Evolutionary conservation across 352 stramenopile species (phyloP).

Genomic region (Hyphochytrium catenoides): DNA sequence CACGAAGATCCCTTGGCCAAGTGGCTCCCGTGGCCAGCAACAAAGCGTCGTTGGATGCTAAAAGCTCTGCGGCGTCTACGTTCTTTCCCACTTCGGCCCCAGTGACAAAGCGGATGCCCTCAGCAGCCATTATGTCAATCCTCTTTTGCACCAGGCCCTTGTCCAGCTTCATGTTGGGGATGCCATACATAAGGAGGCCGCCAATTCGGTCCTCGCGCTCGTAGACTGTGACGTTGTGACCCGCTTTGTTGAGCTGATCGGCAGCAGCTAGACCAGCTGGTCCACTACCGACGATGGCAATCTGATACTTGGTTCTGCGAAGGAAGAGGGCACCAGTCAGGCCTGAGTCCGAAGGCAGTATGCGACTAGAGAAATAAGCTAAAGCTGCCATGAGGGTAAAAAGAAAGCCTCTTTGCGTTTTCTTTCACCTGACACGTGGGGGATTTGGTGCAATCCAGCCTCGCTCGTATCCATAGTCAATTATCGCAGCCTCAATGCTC

Average conservation of each 20-base stretch:
- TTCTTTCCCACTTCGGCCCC: constrained; percentile 76
- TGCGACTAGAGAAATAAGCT: too few species aligned
- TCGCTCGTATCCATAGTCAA: constrained; percentile 85
- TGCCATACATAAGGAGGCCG: constrained; percentile 92
- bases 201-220: constrained; percentile 86
- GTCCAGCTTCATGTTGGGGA: constrained; percentile 97
- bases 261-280: constrained; percentile 71
- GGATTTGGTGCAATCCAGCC: constrained; percentile 82
- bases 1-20: constrained; percentile 74
- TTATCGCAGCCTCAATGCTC: constrained; percentile 95
- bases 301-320: constrained; percentile 83
- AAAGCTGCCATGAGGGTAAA: too few species aligned
- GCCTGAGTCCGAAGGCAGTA: too few species aligned
- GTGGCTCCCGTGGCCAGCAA: constrained; percentile 83
- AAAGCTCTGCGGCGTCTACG: constrained; percentile 53
- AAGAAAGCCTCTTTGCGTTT: too few species aligned
- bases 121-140: constrained; percentile 75
- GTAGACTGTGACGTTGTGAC: constrained; percentile 88
- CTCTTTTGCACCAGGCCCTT: constrained; percentile 87
- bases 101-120: constrained; percentile 92
- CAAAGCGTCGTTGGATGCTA: constrained; percentile 62
- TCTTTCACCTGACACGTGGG: too few species aligned
- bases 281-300: constrained; percentile 83
- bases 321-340: too few species aligned
- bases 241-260: constrained; percentile 93